Evolutionary conservation across 176 grass and related monocot species (phyloP).

Genomic region (Canna indica): DNA sequence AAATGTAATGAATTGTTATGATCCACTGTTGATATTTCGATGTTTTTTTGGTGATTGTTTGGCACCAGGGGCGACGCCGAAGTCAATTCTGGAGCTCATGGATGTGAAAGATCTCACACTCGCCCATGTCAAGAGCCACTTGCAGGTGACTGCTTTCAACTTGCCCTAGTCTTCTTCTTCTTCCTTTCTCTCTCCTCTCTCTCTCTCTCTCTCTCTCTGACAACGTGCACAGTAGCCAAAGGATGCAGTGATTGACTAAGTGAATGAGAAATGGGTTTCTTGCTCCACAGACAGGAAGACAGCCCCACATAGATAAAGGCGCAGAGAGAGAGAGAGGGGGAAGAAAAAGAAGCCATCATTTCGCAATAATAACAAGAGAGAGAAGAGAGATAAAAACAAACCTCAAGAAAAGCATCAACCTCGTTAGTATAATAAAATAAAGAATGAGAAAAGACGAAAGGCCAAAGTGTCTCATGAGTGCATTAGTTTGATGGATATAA

Average conservation of each 20-base stretch:
- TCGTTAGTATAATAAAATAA: neutral
- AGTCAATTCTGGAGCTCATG: constrained; percentile 48
- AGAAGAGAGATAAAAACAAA: neutral
- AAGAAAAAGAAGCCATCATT: constrained; percentile 24
- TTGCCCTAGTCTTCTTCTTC: neutral
- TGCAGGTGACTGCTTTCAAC: constrained; percentile 43
- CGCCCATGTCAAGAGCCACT: constrained; percentile 48
- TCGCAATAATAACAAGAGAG: constrained; percentile 19
- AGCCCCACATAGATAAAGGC: neutral
- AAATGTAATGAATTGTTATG: neutral
- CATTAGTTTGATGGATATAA: too few relatives aligned
- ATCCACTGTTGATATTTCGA: too few relatives aligned
- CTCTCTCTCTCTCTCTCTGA: too few relatives aligned
- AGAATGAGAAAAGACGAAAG: neutral
- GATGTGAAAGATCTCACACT: constrained; percentile 50
- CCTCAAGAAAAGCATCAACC: constrained; percentile 13
- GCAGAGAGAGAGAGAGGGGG: neutral
- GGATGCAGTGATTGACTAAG: constrained; percentile 12
- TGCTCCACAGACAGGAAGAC: neutral
- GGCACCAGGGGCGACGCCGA: constrained; percentile 47
- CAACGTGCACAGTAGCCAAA: neutral
- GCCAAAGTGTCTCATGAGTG: neutral
- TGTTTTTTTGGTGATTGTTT: too few relatives aligned
- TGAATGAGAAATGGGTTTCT: constrained; percentile 12
- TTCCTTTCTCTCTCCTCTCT: neutral